Evolutionary conservation across 2,329 filamentous ascomycete species (phyloP).

Genomic region (Xylaria digitata): DNA sequence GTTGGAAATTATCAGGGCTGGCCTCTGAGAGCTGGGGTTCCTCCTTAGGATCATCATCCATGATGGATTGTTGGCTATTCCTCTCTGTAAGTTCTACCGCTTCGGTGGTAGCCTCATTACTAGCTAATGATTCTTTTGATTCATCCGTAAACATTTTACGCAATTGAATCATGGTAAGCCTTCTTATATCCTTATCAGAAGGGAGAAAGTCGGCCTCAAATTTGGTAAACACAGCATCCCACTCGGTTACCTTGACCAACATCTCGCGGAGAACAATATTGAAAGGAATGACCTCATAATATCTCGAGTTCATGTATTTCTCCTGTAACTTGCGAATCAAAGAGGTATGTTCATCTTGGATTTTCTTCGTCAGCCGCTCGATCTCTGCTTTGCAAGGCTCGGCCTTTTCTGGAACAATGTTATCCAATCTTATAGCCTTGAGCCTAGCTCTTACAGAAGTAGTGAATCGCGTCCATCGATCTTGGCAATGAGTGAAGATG

Average conservation of each 20-base stretch:
- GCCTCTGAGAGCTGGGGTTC: conserved; percentile 40
- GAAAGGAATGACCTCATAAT: conserved; percentile 95
- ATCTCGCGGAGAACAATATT: conserved; percentile 90
- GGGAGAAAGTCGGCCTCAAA: conserved; percentile 95
- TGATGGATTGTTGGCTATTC: conserved; percentile 53
- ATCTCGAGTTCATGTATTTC: conserved; percentile 91
- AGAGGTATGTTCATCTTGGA: conserved; percentile 82
- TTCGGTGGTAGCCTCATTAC: conserved; percentile 74
- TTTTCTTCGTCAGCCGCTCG: conserved; percentile 79
- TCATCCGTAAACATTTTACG: conserved; percentile 96
- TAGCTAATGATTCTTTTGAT: conserved; percentile 78
- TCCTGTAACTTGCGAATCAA: conserved; percentile 84
- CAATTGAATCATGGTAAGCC: conserved; percentile 89
- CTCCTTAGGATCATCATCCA: conserved; percentile 41
- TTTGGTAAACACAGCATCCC: conserved; percentile 89
- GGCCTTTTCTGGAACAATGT: conserved; percentile 85
- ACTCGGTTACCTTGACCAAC: conserved; percentile 91
- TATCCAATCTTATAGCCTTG: conserved; percentile 90
- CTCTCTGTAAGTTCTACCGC: conserved; percentile 63
- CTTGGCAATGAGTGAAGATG: conserved; percentile 82
- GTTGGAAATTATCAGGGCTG: conserved; percentile 30
- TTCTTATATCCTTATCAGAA: conserved; percentile 93
- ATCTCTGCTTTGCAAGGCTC: conserved; percentile 86
- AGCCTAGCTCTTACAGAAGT: conserved; percentile 84
- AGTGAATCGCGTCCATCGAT: conserved; percentile 88